These are phyloP conservation scores for Diaporthe sp. DNA, from an alignment of 2,329 filamentous ascomycete genomes.

Conservation along the genomic window DNA sequence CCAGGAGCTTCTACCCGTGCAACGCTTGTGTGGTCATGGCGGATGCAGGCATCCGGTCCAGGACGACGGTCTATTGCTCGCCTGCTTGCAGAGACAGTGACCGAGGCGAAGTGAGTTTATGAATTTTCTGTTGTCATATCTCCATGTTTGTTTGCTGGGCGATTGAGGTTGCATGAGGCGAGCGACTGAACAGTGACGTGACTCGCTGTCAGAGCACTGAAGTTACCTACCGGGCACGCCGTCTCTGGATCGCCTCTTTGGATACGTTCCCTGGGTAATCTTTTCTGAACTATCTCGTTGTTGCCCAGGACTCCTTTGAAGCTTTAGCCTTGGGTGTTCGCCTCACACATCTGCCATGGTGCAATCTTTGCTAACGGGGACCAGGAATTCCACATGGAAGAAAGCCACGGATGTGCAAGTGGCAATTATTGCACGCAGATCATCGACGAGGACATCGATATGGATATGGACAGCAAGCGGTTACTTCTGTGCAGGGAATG, in stretches of 20 bases:
- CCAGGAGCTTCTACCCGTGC: conserved; percentile 46
- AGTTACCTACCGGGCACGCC: no score
- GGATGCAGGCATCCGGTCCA: conserved; percentile 40
- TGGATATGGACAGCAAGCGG: conserved; percentile 41
- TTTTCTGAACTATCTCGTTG: no score
- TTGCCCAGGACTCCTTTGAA: neutral
- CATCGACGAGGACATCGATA: conserved; percentile 43
- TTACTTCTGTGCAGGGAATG: conserved; percentile 52
- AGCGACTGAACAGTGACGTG: neutral
- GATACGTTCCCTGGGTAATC: no score
- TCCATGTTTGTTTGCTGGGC: neutral
- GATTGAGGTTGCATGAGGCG: neutral
- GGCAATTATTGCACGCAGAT: conserved; percentile 46
- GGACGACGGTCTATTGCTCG: conserved; percentile 48
- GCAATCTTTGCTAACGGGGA: conserved; percentile 23
- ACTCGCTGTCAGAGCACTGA: neutral
- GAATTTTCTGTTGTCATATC: neutral
- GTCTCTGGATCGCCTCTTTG: neutral
- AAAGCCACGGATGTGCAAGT: conserved; percentile 46
- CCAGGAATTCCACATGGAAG: conserved; percentile 45
- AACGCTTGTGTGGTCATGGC: conserved; percentile 48
- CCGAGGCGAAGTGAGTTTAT: conserved; percentile 40
- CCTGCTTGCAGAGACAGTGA: conserved; percentile 45
- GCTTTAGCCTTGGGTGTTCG: neutral
- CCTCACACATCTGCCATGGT: neutral